Conservation (phyloP, 2,329 filamentous ascomycete species). For the Pseudophaeomoniella oleicola region DNA sequence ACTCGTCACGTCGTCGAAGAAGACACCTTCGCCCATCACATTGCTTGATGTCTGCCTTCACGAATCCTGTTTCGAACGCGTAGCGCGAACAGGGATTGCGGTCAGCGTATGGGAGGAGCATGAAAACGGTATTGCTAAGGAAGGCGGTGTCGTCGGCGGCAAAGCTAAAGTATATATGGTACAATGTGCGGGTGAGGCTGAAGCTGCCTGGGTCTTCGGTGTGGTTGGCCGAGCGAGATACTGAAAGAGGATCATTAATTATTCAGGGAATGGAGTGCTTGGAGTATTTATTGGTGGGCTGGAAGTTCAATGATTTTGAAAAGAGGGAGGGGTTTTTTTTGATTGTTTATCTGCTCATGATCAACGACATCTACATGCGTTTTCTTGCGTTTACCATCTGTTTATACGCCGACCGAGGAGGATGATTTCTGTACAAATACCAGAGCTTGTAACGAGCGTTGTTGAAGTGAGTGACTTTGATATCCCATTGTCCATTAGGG, state of each 20-base stretch:
- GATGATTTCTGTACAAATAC: too few relatives aligned
- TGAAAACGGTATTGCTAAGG: constrained; percentile 37
- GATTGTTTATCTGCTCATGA: too few relatives aligned
- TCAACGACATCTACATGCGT: too few relatives aligned
- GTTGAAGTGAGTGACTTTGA: too few relatives aligned
- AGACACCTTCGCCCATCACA: constrained; percentile 41
- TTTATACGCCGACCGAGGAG: too few relatives aligned
- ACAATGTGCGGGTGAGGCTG: constrained; percentile 40
- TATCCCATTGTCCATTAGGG: too few relatives aligned
- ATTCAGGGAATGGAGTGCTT: too few relatives aligned
- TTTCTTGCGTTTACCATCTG: too few relatives aligned
- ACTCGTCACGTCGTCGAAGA: constrained; percentile 52
- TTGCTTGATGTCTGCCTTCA: constrained; percentile 74
- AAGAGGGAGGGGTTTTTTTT: too few relatives aligned
- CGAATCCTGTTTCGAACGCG: constrained; percentile 69
- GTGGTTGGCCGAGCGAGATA: constrained; percentile 38
- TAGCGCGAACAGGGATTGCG: constrained; percentile 75
- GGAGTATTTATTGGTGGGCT: too few relatives aligned
- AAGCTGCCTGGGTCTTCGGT: constrained; percentile 39
- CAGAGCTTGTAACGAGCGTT: too few relatives aligned
- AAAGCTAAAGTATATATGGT: constrained; percentile 51
- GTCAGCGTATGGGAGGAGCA: constrained; percentile 77
- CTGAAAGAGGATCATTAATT: constrained; percentile 19
- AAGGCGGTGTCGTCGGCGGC: constrained; percentile 44
- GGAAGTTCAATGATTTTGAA: too few relatives aligned